Evolutionary conservation across 306 rosid genomes (phyloP).

Genomic region (Ochetophila trinervis): DNA sequence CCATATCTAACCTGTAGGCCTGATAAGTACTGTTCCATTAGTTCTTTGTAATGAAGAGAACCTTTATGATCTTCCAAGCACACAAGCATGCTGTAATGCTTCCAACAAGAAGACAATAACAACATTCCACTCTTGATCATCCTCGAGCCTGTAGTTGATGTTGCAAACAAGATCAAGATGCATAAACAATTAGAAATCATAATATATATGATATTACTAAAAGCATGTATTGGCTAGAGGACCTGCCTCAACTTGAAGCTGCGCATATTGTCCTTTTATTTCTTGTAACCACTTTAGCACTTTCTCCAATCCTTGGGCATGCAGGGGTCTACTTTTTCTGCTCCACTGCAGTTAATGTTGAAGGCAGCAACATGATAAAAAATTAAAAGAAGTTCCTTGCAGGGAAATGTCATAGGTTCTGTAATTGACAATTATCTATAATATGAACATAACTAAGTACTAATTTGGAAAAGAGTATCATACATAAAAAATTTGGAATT

Average conservation of each 20-base stretch:
- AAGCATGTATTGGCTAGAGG: conserved; percentile 39
- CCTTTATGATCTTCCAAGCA: conserved; percentile 69
- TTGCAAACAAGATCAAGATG: conserved; percentile 33
- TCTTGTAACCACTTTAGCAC: conserved; percentile 84
- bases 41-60: conserved; percentile 55
- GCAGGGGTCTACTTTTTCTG: conserved; percentile 72
- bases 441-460: background rate
- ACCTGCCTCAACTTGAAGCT: conserved; percentile 75
- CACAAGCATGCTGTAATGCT: conserved; percentile 75
- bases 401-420: background rate
- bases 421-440: background rate
- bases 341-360: conserved; percentile 63
- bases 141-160: conserved; percentile 56
- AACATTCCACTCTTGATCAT: conserved; percentile 58
- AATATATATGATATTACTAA: conserved; percentile 15
- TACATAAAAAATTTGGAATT: background rate
- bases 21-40: conserved; percentile 78
- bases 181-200: conserved; percentile 23
- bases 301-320: conserved; percentile 82
- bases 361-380: conserved; percentile 20
- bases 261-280: conserved; percentile 46
- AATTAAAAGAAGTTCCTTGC: conserved; percentile 1
- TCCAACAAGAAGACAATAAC: conserved; percentile 95
- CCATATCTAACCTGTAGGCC: conserved; percentile 70
- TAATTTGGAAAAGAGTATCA: background rate